Conservation (phyloP, 1,139 yeast genomes). For the Pichia kudriavzevii region DNA sequence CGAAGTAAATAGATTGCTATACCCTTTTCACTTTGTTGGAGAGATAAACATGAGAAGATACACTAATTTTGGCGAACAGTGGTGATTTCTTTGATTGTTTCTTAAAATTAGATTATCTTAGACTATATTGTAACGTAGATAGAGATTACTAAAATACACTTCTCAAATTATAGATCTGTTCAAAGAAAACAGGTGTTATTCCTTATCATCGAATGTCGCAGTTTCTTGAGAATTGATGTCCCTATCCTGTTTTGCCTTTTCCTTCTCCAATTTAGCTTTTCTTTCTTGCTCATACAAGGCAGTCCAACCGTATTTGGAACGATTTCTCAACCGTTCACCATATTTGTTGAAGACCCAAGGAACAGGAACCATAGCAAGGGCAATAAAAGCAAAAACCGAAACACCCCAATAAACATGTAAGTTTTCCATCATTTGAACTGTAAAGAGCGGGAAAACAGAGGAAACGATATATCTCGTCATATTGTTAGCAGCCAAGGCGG, state of each 20-base stretch:
- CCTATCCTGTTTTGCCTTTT: not conserved
- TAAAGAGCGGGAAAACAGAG: slow-evolving; percentile 65
- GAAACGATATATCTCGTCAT: slow-evolving; percentile 54
- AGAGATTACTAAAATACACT: too few relatives aligned
- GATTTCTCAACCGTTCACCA: slow-evolving; percentile 47
- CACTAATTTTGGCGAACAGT: too few relatives aligned
- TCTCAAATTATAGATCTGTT: too few relatives aligned
- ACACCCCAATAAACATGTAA: slow-evolving; percentile 74
- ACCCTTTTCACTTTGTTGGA: too few relatives aligned
- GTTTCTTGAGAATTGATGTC: not conserved
- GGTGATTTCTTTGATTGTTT: too few relatives aligned
- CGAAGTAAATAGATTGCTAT: too few relatives aligned
- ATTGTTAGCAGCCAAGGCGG: slow-evolving; percentile 76
- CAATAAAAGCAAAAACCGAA: slow-evolving; percentile 63
- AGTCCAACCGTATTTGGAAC: slow-evolving; percentile 51
- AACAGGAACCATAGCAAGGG: slow-evolving; percentile 62
- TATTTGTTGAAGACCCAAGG: slow-evolving; percentile 55
- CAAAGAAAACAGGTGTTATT: too few relatives aligned
- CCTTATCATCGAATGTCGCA: too few relatives aligned
- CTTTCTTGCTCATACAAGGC: slow-evolving; percentile 30
- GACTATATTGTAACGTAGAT: too few relatives aligned
- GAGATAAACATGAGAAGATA: too few relatives aligned
- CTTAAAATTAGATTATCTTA: too few relatives aligned
- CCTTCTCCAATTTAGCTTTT: slow-evolving; percentile 9
- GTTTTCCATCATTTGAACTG: slow-evolving; percentile 62